Base-by-base conservation (phyloP, 2,329 filamentous ascomycete genomes). In the Fusarium bulbicola region DNA sequence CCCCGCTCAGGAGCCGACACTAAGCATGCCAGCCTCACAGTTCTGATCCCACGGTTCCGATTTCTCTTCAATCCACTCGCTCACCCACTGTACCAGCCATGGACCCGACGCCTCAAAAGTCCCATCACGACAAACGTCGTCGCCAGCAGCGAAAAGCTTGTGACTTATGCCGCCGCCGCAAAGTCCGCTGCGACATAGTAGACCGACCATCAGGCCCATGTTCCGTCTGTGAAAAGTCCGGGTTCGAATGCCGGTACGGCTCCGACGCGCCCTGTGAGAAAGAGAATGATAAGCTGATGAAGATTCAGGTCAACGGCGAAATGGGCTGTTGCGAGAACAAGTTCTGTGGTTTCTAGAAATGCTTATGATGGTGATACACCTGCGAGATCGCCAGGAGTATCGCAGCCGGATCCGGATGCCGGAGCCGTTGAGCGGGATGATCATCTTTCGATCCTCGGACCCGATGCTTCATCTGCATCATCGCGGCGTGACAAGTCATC, bases 61-160 rank as follows among this genome's bases (percentile, higher is more conserved):
- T 66, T 74, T 71, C 59, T 69, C 72, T 34, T 66, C 68, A 50
- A 21, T 34, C 37, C 61, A 45, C 43, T 13, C 36, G 34, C 12
- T 15, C 36, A 39, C 12, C 16, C 32, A 16, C 32, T 34, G 32
- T 10, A 53, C 6, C 28, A 32, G 30, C 28, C 53, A 74, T 74
- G 72, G 59, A 74, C 15, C 28, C 49, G 30, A 45, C 36, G 2
- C 34, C 63, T 15, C 65, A 45, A 15, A 66, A 72, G 14, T 5
- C 20, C 4, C 57, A 49, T 12, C 49, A 59, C 14, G 68, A 69
- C 5, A 59, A 59, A 30, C 73, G 74, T 24, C 70, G 86, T 83
- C 2, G 76, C 12, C 76, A 77, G 42, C 76, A 77, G 56, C 73
- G 76, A 24, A 77, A 77, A 42, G 76, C 76, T 32, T 77, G 76